phyloP scores from a whole-genome alignment of 73 alveolate species.

The Tetrahymena thermophila region DNA sequence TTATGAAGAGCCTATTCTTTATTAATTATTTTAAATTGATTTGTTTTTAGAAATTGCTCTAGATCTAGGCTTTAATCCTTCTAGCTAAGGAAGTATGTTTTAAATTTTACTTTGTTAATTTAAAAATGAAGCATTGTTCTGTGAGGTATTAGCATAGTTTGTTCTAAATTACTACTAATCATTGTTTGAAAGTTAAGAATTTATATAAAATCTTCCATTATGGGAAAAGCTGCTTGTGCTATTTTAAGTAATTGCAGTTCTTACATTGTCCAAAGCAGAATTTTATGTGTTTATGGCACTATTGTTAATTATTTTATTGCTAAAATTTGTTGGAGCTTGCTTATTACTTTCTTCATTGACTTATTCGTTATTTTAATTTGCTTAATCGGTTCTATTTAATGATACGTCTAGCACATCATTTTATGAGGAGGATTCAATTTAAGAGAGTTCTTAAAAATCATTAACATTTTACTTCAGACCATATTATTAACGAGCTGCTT shows the following conservation, averaged over 20 bases:
- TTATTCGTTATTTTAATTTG: neutral
- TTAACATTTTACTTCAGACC: neutral
- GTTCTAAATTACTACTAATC: neutral
- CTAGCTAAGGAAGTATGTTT: neutral
- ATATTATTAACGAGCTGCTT: slow-evolving; percentile 8
- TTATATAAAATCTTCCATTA: neutral
- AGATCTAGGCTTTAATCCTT: neutral
- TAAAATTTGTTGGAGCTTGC: neutral
- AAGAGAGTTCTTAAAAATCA: neutral
- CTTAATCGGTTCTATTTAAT: neutral
- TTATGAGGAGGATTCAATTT: neutral
- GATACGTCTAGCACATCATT: neutral
- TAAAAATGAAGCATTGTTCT: neutral
- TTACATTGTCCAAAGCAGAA: neutral
- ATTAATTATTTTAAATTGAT: neutral
- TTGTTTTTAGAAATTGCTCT: neutral
- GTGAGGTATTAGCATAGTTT: neutral
- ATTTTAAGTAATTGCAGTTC: neutral
- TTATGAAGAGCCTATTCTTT: neutral
- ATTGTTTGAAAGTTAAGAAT: neutral
- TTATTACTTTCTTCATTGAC: neutral
- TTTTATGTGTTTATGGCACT: neutral
- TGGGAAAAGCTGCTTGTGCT: neutral
- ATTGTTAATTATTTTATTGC: neutral
- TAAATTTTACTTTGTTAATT: neutral